A percentile compares a stretch with the other conserved stretches of the same genome.
phyloP scores from a whole-genome alignment of 2,329 filamentous ascomycete genomes.

The Beauveria pseudobassiana region DNA sequence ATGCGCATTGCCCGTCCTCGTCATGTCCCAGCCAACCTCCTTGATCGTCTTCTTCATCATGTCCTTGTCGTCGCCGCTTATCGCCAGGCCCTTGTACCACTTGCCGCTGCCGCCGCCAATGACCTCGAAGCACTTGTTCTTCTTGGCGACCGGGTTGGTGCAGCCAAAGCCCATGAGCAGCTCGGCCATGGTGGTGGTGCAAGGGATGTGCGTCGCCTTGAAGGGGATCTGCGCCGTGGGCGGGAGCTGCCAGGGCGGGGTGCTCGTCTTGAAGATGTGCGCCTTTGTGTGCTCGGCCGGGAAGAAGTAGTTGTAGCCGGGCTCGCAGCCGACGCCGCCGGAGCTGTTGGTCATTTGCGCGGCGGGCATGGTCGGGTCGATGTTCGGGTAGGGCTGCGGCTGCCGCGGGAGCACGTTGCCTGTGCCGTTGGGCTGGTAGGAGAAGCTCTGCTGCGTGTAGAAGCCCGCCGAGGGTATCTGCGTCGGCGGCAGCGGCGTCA shows the following conservation, averaged over 20 bases:
- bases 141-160: conserved; percentile 38
- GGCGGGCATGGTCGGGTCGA: conserved; percentile 40
- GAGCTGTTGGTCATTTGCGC: conserved; percentile 49
- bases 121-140: conserved; percentile 52
- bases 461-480: conserved; percentile 20
- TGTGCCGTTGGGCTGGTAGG: conserved; percentile 32
- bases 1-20: conserved; percentile 37
- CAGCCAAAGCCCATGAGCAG: conserved; percentile 54
- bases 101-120: conserved; percentile 45
- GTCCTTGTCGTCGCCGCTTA: conserved; percentile 42
- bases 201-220: conserved; percentile 44
- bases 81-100: conserved; percentile 51
- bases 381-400: conserved; percentile 34
- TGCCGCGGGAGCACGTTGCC: conserved; percentile 29
- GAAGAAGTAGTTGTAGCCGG: conserved; percentile 58
- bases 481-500: not conserved
- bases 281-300: conserved; percentile 50
- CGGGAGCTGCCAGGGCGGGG: conserved; percentile 46
- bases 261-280: conserved; percentile 46
- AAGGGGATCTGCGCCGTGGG: conserved; percentile 36
- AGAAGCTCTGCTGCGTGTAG: conserved; percentile 20
- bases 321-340: conserved; percentile 51
- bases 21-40: conserved; percentile 52
- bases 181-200: conserved; percentile 44
- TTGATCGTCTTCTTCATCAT: conserved; percentile 42